Evolutionary conservation across 2,329 filamentous ascomycete species (phyloP).

Genomic region (Sphaerulina musiva): DNA sequence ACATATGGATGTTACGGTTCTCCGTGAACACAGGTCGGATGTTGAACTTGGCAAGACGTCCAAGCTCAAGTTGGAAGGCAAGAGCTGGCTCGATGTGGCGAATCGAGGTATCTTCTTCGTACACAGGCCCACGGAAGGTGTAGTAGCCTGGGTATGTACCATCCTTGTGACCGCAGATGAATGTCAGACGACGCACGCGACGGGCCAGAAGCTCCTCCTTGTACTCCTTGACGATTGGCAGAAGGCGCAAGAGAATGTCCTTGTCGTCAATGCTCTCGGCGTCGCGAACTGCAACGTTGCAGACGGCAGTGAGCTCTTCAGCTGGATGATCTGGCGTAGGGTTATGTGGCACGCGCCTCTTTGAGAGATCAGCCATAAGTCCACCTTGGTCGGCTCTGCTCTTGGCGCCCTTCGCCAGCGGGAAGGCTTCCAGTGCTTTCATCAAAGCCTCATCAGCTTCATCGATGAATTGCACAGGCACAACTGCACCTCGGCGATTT

Average conservation of each 20-base stretch:
- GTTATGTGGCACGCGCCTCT: conserved; percentile 55
- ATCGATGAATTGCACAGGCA: conserved; percentile 87
- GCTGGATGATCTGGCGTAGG: conserved; percentile 50
- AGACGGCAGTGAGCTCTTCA: conserved; percentile 81
- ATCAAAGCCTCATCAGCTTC: conserved; percentile 82
- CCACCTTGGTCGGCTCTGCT: conserved; percentile 44
- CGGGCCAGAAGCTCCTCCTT: conserved; percentile 77
- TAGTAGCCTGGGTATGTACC: conserved; percentile 95
- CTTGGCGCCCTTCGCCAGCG: conserved; percentile 36
- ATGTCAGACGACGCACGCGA: conserved; percentile 81
- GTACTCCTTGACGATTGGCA: conserved; percentile 67
- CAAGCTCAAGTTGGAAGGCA: conserved; percentile 96
- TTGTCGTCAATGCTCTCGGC: conserved; percentile 75
- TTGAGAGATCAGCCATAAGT: conserved; percentile 64
- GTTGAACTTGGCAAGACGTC: conserved; percentile 89
- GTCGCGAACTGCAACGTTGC: conserved; percentile 87
- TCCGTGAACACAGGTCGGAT: conserved; percentile 98
- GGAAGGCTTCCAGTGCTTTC: conserved; percentile 79
- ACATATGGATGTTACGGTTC: conserved; percentile 98
- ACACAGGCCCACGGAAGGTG: conserved; percentile 90
- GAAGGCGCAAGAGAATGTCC: conserved; percentile 70
- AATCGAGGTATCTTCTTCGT: conserved; percentile 88
- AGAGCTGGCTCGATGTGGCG: conserved; percentile 94
- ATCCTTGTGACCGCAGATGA: conserved; percentile 92
- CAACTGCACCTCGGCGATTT: conserved; percentile 83